Base-by-base conservation (phyloP, 768 basidiomycete genomes). In the Leccinum sublutescens region DNA sequence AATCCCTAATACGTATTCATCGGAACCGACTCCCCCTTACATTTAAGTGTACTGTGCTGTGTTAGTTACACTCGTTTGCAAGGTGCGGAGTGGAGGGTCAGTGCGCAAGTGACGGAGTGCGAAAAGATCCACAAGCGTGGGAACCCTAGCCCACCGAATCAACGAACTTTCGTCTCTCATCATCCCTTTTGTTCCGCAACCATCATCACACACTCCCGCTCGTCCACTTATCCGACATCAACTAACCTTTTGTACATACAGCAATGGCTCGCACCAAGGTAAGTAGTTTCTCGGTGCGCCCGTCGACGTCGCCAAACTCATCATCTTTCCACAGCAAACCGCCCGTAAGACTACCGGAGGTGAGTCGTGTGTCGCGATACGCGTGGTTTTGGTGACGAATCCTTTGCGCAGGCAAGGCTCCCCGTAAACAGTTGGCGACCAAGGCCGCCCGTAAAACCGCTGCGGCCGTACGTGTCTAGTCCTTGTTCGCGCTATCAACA, bases 311-410 rank as follows among this genome's bases (percentile, higher is more conserved):
- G 15, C 25, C 29, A 50, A 52, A 52, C 62, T 64, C 54, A 64
- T 54, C 33, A 49, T 49, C 11, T 25, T 63, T 45, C 52, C 21
- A 43, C 52, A 94, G 95, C 95, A 97, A 94, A 97, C 95, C 74
- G 95, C 95, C 73, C 93, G 95, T 79, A 97, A 98, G 83, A 97
- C 95, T 58, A 97, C 96, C 64, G 96, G 96, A 89, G 95, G 94
- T 87, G 68, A 67, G 85, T 78, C 60, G 2, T 66, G 61, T 66
- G 59, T 63, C 63, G 11, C 51, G 3, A 15, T 34, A 62, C 29
- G 59, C 63, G 60, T 60, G 50, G 58, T 63, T 57, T 57, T 58
- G 61, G 59, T 64, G 63, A 65, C 71, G 36, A 65, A 64, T 68
- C 60, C 58, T 19, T 63, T 62, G 50, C 66, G 12, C 68, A 90